Conservation (phyloP, 2,329 filamentous ascomycete species). For the Fusarium chlamydosporum region DNA sequence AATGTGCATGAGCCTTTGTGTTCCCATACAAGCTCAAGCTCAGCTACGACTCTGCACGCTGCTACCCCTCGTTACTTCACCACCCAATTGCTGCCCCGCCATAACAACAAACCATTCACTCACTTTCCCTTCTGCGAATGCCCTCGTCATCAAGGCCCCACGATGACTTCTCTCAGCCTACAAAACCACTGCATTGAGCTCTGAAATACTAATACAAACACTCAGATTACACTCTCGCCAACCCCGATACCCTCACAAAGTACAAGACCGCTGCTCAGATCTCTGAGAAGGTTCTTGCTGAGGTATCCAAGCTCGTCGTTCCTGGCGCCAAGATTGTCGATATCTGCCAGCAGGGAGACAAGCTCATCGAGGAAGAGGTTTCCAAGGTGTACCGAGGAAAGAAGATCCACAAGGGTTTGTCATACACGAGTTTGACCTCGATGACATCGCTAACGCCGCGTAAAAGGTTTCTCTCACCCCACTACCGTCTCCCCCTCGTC, state of each 20-base stretch:
- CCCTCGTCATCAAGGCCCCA: constrained; percentile 47
- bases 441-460: constrained; percentile 36
- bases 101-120: constrained; percentile 42
- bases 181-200: constrained; percentile 19
- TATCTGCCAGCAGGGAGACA: constrained; percentile 95
- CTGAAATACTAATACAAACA: constrained; percentile 24
- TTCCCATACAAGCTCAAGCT: constrained; percentile 14
- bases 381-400: constrained; percentile 98
- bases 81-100: constrained; percentile 44
- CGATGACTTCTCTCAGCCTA: constrained; percentile 21
- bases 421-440: constrained; percentile 1
- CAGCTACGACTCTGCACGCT: constrained; percentile 16
- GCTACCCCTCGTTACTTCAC: constrained; percentile 47
- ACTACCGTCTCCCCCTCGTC: constrained; percentile 95
- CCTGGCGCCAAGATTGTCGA: constrained; percentile 93
- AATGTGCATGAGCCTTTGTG: not conserved
- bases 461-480: constrained; percentile 86
- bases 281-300: constrained; percentile 93
- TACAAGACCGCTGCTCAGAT: constrained; percentile 98
- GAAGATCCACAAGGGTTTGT: constrained; percentile 90
- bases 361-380: constrained; percentile 93
- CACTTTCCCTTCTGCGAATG: constrained; percentile 27
- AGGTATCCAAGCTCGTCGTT: constrained; percentile 79
- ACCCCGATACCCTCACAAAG: constrained; percentile 96
- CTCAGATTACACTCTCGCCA: constrained; percentile 88